Percentiles rank a stretch among this genome's conserved stretches.
These are phyloP conservation scores for Talaromyces sp. DNA, from an alignment of 2,329 filamentous ascomycete species.

Conservation along the genomic window DNA sequence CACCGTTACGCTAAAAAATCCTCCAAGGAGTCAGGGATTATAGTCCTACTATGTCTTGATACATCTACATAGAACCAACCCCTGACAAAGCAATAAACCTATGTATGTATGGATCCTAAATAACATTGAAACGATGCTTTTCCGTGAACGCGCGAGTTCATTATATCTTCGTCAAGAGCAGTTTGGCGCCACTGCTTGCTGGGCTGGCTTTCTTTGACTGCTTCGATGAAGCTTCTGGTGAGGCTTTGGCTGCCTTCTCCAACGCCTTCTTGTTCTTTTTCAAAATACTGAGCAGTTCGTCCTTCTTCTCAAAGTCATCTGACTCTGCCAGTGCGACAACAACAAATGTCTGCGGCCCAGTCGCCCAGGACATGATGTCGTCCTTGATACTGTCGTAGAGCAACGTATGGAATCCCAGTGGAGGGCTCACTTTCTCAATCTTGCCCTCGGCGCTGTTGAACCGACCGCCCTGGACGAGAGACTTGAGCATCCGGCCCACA, in stretches of 20 bases:
- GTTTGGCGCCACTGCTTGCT: slow-evolving; percentile 43
- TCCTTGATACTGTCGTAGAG: slow-evolving; percentile 79
- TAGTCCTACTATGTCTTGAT: not conserved
- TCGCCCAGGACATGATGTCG: slow-evolving; percentile 76
- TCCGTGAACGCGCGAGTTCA: slow-evolving; percentile 8
- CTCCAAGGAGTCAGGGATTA: not conserved
- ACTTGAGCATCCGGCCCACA: slow-evolving; percentile 82
- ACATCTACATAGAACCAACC: not conserved
- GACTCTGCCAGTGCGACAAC: slow-evolving; percentile 76
- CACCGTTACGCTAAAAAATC: not conserved
- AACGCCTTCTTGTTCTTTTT: slow-evolving; percentile 69
- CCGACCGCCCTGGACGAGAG: slow-evolving; percentile 79
- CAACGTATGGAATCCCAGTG: slow-evolving; percentile 72
- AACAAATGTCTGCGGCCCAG: slow-evolving; percentile 78
- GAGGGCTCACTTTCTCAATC: slow-evolving; percentile 66
- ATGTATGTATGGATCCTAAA: not conserved
- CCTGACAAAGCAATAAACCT: not conserved
- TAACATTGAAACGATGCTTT: slow-evolving; percentile 1
- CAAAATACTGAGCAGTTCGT: slow-evolving; percentile 63
- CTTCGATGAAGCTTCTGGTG: slow-evolving; percentile 49
- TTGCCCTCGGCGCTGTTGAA: slow-evolving; percentile 72
- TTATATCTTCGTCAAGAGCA: slow-evolving; percentile 33
- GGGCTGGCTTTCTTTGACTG: slow-evolving; percentile 31
- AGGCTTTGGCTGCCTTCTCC: slow-evolving; percentile 51
- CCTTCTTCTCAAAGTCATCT: slow-evolving; percentile 61